Evolutionary conservation across 495 filamentous ascomycete species (phyloP).

Genomic region (Neurospora sp.): DNA sequence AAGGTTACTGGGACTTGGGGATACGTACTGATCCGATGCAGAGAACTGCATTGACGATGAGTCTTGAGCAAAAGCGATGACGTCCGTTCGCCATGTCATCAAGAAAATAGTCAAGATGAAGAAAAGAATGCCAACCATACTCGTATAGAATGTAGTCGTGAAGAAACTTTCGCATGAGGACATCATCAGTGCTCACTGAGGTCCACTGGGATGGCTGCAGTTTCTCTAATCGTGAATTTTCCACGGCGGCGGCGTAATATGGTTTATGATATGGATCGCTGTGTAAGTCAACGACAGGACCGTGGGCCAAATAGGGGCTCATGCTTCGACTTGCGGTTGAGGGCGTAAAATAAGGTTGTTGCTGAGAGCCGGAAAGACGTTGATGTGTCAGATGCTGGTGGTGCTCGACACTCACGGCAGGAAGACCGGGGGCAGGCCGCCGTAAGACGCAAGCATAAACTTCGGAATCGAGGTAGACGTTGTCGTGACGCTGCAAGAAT

Average conservation of each 20-base stretch:
- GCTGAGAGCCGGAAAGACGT: background rate
- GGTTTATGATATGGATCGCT: constrained; percentile 26
- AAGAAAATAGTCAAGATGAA: constrained; percentile 30
- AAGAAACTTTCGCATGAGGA: constrained; percentile 23
- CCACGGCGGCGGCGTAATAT: constrained; percentile 21
- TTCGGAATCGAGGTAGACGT: constrained; percentile 30
- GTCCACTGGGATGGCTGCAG: constrained; percentile 29
- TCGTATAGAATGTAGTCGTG: constrained; percentile 29
- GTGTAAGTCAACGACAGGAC: constrained; percentile 8
- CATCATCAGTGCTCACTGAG: constrained; percentile 21
- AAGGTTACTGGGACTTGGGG: background rate
- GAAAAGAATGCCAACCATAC: constrained; percentile 23
- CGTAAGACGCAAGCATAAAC: constrained; percentile 18
- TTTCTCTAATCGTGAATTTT: constrained; percentile 21
- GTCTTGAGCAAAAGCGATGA: constrained; percentile 24
- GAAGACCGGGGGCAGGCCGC: background rate
- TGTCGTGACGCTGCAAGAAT: constrained; percentile 18
- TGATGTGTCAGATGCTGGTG: background rate
- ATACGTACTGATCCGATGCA: constrained; percentile 28
- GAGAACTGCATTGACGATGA: constrained; percentile 29
- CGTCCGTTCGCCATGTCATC: constrained; percentile 23
- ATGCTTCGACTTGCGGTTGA: background rate
- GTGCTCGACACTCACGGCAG: background rate
- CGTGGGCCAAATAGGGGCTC: constrained; percentile 4
- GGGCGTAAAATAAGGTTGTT: background rate